Evolutionary conservation across 345 rosid genomes (phyloP).

Genomic region (Lumnitzera littorea): DNA sequence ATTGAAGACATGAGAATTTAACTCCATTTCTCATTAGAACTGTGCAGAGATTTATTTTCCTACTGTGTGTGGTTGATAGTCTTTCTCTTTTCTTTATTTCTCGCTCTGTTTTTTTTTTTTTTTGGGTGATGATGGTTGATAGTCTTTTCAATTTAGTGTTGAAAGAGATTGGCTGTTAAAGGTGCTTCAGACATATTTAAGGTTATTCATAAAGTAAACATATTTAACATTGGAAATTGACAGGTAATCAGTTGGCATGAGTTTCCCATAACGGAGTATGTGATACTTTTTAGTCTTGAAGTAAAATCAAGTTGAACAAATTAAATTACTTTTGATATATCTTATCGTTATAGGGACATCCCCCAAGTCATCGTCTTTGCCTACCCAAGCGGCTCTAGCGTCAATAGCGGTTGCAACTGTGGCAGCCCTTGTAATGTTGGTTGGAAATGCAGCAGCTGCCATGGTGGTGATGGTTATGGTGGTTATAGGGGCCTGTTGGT

Average conservation of each 20-base stretch:
- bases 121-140: too few species aligned
- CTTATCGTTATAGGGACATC: conserved; percentile 78
- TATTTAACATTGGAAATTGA: too few species aligned
- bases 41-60: too few species aligned
- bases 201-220: too few species aligned
- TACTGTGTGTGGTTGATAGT: too few species aligned
- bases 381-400: conserved; percentile 75
- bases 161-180: too few species aligned
- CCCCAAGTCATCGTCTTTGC: conserved; percentile 72
- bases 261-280: neutral
- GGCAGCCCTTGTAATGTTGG: conserved; percentile 69
- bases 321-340: conserved; percentile 38
- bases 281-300: neutral
- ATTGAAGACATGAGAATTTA: too few species aligned
- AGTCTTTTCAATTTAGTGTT: too few species aligned
- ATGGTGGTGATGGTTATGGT: conserved; percentile 62
- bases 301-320: conserved; percentile 1
- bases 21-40: too few species aligned
- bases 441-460: conserved; percentile 57
- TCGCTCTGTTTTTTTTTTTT: too few species aligned
- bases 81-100: too few species aligned
- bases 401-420: conserved; percentile 66
- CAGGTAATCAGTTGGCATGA: neutral
- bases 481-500: conserved; percentile 72
- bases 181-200: too few species aligned